These are phyloP conservation scores for Xylaria sp. DNA, from an alignment of 2,329 filamentous ascomycete species.

Conservation along the genomic window DNA sequence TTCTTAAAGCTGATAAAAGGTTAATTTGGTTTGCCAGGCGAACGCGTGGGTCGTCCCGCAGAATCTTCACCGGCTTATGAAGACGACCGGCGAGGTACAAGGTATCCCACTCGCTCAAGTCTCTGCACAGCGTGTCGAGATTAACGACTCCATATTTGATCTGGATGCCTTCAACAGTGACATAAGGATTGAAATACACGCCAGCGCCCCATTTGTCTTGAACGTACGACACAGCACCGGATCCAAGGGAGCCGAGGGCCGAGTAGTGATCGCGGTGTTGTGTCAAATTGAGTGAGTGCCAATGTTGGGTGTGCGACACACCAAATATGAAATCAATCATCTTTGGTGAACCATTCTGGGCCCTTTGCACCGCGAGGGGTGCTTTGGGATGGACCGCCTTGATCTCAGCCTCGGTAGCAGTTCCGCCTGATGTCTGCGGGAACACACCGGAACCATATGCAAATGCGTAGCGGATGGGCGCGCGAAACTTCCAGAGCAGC, in stretches of 20 bases:
- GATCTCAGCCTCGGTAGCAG: slow-evolving; percentile 61
- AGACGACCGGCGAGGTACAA: slow-evolving; percentile 95
- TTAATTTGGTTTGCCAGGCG: slow-evolving; percentile 96
- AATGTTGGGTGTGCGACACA: slow-evolving; percentile 92
- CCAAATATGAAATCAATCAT: slow-evolving; percentile 99
- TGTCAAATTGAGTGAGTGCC: slow-evolving; percentile 90
- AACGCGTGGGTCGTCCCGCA: slow-evolving; percentile 90
- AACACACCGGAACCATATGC: slow-evolving; percentile 98
- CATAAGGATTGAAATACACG: slow-evolving; percentile 96
- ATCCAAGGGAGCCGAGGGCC: slow-evolving; percentile 79
- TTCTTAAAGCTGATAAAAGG: slow-evolving; percentile 86
- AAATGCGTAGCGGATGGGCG: slow-evolving; percentile 94
- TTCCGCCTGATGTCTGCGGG: slow-evolving; percentile 66
- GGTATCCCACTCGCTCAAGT: slow-evolving; percentile 90
- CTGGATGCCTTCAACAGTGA: slow-evolving; percentile 91
- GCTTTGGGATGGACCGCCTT: slow-evolving; percentile 79
- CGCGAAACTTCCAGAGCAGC: slow-evolving; percentile 88
- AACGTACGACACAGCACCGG: slow-evolving; percentile 80
- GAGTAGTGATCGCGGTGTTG: slow-evolving; percentile 95
- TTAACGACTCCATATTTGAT: slow-evolving; percentile 99
- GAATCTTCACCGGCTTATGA: slow-evolving; percentile 94
- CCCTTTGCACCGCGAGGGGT: slow-evolving; percentile 78
- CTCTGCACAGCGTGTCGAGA: slow-evolving; percentile 83
- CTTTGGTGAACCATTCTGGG: slow-evolving; percentile 86
- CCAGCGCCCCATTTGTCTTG: slow-evolving; percentile 91